Base-by-base conservation (phyloP, 2,329 filamentous ascomycete species). In the Neocatenulostroma microsporum region DNA sequence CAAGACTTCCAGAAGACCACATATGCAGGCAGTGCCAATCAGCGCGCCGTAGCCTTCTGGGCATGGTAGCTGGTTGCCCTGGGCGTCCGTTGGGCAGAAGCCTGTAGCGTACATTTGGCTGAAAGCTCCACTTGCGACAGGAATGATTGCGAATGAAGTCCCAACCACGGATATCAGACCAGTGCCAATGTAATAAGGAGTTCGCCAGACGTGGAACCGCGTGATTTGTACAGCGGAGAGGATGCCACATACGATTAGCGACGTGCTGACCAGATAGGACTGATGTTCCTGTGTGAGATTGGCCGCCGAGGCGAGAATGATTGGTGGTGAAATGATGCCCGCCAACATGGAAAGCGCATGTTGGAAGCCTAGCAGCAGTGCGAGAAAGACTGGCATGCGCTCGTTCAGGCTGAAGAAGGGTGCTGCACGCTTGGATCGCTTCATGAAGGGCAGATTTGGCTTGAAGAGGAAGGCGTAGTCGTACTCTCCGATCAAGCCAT, bases 401-500 rank as follows among this genome's bases (percentile, higher is more conserved):
- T 88, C 82, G 50, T 89, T 74, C 25, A 89, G 75, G n/a, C 84
- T 84, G 53, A 89, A 91, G 61, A 93, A 91, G 1, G 84, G 84
- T 21, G 81, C 76, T n/a, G 71, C 66, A 45, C 67, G 63, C 12
- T 65, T 66, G 7, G 58, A 52, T 57, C 74, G 76, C 55, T 74
- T 78, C 70, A 91, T 78, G 61, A 94, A 94, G 0, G 88, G 88
- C 15, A 94, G 62, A 48, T 84, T 87, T 1, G 73, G 84, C 15
- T 68, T 77, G 69, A 95, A 94, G 26, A 95, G 78, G 54, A 87
- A 91, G 23, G 61, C 83, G 72, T 95, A 95, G 70, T 95, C 83
- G 62, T 95, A 95, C 51, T 78, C 72, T 45, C 88, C 88, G 38
- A 95, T 62, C 18, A 94, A 71, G 10, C 88, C 88, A 14, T 67